These are phyloP conservation scores for Trichophyton verrucosum DNA, from an alignment of 2,329 filamentous ascomycete genomes.

Conservation along the genomic window DNA sequence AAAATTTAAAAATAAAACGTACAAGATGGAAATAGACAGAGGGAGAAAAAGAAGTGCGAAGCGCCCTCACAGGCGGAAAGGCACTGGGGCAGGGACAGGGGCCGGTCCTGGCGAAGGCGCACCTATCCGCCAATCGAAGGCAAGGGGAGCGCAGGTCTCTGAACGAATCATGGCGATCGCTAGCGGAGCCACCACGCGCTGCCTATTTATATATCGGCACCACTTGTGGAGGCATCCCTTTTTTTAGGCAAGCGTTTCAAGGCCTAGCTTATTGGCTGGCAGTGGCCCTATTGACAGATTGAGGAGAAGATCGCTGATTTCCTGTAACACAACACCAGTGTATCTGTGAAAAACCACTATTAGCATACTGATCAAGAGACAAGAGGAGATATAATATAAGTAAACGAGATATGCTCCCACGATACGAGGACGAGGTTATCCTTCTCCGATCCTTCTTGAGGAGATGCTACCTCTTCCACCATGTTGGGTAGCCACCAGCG, in stretches of 20 bases:
- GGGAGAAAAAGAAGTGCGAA: background rate
- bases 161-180: background rate
- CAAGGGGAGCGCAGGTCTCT: background rate
- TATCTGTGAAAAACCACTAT: background rate
- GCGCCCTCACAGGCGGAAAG: background rate
- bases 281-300: background rate
- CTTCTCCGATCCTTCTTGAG: background rate
- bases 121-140: background rate
- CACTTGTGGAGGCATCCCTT: background rate
- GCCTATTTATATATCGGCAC: background rate
- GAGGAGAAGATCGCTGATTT: background rate
- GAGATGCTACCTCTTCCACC: background rate
- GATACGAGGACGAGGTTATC: slow-evolving; percentile 1
- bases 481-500: background rate
- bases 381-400: background rate
- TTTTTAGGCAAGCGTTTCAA: background rate
- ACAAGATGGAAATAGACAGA: slow-evolving; percentile 2
- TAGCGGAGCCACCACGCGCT: slow-evolving; percentile 1
- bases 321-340: background rate
- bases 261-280: background rate
- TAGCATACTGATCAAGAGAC: background rate
- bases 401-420: background rate
- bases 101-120: background rate
- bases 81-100: slow-evolving; percentile 9
- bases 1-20: slow-evolving; percentile 2